phyloP scores from a whole-genome alignment of 2,329 filamentous ascomycete species.

The Phoma sp. region DNA sequence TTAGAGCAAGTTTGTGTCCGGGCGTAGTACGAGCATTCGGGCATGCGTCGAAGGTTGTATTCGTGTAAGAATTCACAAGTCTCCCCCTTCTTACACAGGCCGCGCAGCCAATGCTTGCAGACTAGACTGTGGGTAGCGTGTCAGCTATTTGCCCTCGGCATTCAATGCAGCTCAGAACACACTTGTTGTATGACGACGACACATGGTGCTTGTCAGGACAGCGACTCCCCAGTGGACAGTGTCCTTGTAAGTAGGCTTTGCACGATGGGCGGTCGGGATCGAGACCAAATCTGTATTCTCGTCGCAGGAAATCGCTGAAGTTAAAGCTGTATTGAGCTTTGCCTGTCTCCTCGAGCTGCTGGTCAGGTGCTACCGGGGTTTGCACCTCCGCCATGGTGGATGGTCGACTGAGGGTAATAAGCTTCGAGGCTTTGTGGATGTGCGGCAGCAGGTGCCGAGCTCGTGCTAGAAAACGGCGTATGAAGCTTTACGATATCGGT shows the following conservation, averaged over 20 bases:
- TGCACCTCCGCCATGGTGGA: conserved; percentile 41
- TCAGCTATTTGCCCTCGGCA: conserved; percentile 13
- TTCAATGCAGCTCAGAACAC: too few species aligned
- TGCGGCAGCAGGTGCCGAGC: background rate
- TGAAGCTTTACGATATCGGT: background rate
- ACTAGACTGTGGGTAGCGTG: conserved; percentile 66
- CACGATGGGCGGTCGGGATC: conserved; percentile 75
- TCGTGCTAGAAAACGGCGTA: background rate
- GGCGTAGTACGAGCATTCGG: conserved; percentile 96
- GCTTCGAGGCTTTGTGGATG: background rate
- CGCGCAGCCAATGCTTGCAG: conserved; percentile 98
- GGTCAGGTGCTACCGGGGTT: conserved; percentile 31
- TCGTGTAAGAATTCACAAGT: conserved; percentile 98
- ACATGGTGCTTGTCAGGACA: conserved; percentile 84
- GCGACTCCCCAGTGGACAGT: conserved; percentile 83
- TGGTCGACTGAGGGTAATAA: background rate
- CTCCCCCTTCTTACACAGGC: conserved; percentile 96
- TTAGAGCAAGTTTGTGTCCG: conserved; percentile 95
- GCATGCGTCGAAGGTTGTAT: conserved; percentile 98
- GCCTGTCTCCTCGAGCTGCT: conserved; percentile 37
- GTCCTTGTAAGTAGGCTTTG: conserved; percentile 82
- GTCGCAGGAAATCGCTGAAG: conserved; percentile 84
- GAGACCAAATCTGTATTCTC: conserved; percentile 84
- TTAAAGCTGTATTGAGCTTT: conserved; percentile 70
- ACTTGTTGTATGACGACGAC: conserved; percentile 70